Base-by-base conservation (phyloP, 1,284 basidiomycete genomes). In the Leccinum pachyderme region DNA sequence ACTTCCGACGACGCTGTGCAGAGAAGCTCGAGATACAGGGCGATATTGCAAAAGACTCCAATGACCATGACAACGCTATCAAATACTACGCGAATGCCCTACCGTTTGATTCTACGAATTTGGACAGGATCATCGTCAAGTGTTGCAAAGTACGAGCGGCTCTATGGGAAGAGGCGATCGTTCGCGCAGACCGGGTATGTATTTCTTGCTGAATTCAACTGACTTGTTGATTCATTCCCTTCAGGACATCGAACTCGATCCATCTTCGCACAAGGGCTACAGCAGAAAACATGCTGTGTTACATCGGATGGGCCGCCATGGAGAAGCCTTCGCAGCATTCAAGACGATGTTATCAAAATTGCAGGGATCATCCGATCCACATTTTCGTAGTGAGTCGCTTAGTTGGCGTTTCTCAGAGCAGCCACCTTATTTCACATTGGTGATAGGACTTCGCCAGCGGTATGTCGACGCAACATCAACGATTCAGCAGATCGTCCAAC, bases 101-200 rank as follows among this genome's bases (percentile, higher is more conserved):
- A 5, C 50, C 48, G 15, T 41, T 54, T 32, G 15, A 54, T 5
- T 3, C 41, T 2, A 28, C 22, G 2, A 7, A 54, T n/a, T n/a
- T 25, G 7, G 25, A 29, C 7, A 2, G 18, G 27, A 12, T 55
- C 24, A 32, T 55, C 13, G 12, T 59, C 15, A 61, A 50, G 33
- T 33, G 50, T 7, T 61, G 59, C n/a, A 39, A 35, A 41, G 56
- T 39, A 5, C 37, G 45, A 25, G 39, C 8, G 15, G 47, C 22
- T 11, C 33, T 28, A 2, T 59, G 47, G 59, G 43, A 3, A 1
- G 56, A 48, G 2, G 58, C 43, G 4, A 33, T 59, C 22, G 25
- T 9, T 8, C 49, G 61, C 28, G 56, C 59, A 1, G 27, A 61
- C 6, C 37, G 58, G 60, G 58, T 61, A 44, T 32, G 47, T 18